Evolutionary conservation across 768 basidiomycete species (phyloP).

Genomic region (Russula olivacea): DNA sequence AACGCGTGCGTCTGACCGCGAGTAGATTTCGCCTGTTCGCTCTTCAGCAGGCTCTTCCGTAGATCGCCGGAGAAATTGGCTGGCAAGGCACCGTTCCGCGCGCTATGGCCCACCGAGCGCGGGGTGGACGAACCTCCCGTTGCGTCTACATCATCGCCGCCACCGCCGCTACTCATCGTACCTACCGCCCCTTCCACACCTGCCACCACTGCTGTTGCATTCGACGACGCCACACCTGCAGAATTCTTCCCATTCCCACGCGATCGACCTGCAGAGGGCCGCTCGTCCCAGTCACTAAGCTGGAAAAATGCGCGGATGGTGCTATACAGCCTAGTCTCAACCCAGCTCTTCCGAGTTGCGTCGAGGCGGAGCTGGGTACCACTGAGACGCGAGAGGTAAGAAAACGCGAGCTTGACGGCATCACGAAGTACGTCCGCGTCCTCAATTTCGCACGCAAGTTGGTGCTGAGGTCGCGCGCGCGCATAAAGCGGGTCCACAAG

Average conservation of each 20-base stretch:
- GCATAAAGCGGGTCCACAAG: conserved; percentile 47
- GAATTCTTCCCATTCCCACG: conserved; percentile 9
- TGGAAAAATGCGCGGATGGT: conserved; percentile 68
- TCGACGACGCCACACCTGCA: background rate
- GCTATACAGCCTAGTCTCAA: conserved; percentile 76
- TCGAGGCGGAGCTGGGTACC: conserved; percentile 74
- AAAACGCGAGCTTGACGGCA: conserved; percentile 79
- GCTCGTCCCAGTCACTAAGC: conserved; percentile 23
- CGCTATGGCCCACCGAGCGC: conserved; percentile 1
- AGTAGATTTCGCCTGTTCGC: conserved; percentile 72
- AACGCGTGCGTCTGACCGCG: conserved; percentile 48
- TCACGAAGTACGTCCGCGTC: conserved; percentile 80
- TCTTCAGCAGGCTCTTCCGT: conserved; percentile 75
- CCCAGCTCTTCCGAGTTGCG: conserved; percentile 64
- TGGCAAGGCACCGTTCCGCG: conserved; percentile 19
- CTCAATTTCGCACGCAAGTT: conserved; percentile 72
- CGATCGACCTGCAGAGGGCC: conserved; percentile 3
- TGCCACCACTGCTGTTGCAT: background rate
- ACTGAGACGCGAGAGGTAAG: conserved; percentile 89
- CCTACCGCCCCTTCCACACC: background rate
- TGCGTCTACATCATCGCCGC: conserved; percentile 2
- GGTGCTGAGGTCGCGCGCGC: conserved; percentile 63
- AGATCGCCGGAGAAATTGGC: conserved; percentile 46
- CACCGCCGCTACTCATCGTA: background rate
- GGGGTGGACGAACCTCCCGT: background rate